A percentile compares a stretch with the other conserved stretches of the same genome.
phyloP scores from a whole-genome alignment of 768 basidiomycete species.

The Trametes punicea region DNA sequence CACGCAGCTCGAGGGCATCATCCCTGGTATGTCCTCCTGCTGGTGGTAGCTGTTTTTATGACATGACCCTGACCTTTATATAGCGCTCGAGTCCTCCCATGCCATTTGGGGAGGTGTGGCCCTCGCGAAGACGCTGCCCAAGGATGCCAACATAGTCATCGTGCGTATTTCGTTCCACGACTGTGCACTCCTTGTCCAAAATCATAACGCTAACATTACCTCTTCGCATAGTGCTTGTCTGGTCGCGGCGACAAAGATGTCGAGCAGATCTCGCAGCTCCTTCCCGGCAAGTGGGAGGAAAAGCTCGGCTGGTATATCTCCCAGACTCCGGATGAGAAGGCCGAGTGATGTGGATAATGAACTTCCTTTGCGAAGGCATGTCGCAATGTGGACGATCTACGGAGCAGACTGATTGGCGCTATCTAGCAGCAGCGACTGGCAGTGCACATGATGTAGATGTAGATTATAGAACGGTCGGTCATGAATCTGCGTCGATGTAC shows the following conservation, averaged over 20 bases:
- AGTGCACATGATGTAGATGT: conserved; percentile 8
- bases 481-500: not conserved
- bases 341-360: not conserved
- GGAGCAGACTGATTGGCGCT: too few relatives aligned
- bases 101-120: conserved; percentile 92
- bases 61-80: not conserved
- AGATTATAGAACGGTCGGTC: conserved; percentile 2
- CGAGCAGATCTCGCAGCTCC: conserved; percentile 88
- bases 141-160: conserved; percentile 85
- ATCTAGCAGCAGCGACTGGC: not conserved
- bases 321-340: not conserved
- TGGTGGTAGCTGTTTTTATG: not conserved
- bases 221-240: conserved; percentile 72
- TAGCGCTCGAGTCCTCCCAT: conserved; percentile 93
- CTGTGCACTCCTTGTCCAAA: not conserved
- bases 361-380: not conserved
- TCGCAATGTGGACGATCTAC: not conserved
- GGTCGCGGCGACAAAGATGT: conserved; percentile 99
- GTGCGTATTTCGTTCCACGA: conserved; percentile 51
- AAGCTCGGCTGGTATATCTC: conserved; percentile 71
- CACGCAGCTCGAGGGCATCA: conserved; percentile 95
- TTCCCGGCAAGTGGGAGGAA: conserved; percentile 93
- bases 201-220: not conserved
- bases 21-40: conserved; percentile 62
- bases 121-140: conserved; percentile 78